These are phyloP conservation scores for Spizellomyces punctatus DNA, from an alignment of 192 early-diverging fungal species.

Conservation along the genomic window DNA sequence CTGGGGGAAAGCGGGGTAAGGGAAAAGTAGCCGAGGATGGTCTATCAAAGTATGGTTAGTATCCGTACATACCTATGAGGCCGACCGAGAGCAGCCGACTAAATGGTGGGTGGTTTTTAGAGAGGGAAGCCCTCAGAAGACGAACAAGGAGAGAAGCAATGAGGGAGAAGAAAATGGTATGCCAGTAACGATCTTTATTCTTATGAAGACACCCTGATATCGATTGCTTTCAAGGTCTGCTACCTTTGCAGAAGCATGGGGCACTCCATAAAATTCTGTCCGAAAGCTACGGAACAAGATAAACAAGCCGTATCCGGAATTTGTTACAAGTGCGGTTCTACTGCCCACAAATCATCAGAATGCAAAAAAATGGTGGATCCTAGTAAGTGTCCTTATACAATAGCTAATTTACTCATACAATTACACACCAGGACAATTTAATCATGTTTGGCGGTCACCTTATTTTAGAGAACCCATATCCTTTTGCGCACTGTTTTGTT, in stretches of 20 bases:
- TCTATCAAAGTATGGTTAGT: constrained; percentile 29
- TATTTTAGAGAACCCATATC: constrained; percentile 50
- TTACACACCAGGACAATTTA: background rate
- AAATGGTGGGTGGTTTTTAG: constrained; percentile 8
- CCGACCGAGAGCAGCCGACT: background rate
- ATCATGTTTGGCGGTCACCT: background rate
- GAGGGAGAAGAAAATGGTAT: constrained; percentile 47
- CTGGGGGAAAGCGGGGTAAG: constrained; percentile 5
- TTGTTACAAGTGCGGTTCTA: constrained; percentile 89
- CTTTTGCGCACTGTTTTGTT: constrained; percentile 86
- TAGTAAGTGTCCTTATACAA: constrained; percentile 26
- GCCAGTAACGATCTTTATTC: background rate
- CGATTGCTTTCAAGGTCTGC: constrained; percentile 57
- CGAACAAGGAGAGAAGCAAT: constrained; percentile 38
- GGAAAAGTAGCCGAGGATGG: constrained; percentile 26
- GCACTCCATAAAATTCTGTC: constrained; percentile 84
- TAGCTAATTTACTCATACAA: too few relatives aligned
- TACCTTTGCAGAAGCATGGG: constrained; percentile 84
- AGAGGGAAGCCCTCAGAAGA: constrained; percentile 43
- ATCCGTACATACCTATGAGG: background rate
- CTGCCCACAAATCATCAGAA: constrained; percentile 78
- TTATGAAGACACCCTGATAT: too few relatives aligned
- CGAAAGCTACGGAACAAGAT: constrained; percentile 37
- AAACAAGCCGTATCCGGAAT: constrained; percentile 48
- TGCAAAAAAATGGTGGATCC: constrained; percentile 62